Conservation (phyloP, 495 filamentous ascomycete species). For the Aspergillus indologenus region DNA sequence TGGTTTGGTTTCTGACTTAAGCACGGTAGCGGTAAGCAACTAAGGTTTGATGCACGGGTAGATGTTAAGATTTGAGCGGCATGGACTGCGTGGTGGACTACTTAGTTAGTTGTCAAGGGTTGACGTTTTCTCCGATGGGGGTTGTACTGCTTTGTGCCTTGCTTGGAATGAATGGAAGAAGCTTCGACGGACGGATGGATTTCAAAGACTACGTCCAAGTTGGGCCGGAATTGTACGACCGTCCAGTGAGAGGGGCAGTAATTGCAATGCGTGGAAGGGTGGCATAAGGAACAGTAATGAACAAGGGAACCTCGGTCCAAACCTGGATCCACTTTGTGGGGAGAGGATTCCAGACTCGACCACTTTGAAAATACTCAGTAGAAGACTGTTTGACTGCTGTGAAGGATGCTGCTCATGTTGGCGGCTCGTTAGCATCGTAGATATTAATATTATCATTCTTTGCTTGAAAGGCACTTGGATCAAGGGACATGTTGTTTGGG, state of each 20-base stretch:
- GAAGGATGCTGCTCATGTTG: not conserved
- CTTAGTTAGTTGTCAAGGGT: no score
- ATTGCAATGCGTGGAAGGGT: not conserved
- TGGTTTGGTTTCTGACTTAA: no score
- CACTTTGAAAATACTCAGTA: not conserved
- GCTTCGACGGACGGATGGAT: not conserved
- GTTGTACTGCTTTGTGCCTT: not conserved
- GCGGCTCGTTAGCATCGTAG: no score
- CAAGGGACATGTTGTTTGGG: no score
- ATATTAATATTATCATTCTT: no score
- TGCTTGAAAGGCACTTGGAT: no score
- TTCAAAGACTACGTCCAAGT: no score
- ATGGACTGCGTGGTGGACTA: not conserved
- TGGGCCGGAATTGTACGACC: not conserved
- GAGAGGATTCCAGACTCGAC: not conserved
- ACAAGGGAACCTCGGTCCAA: not conserved
- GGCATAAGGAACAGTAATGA: not conserved
- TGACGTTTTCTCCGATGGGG: not conserved
- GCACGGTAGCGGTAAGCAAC: no score
- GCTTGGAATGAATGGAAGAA: not conserved
- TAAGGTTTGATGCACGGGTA: no score
- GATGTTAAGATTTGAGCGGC: not conserved
- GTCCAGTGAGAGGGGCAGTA: not conserved
- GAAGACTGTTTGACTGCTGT: not conserved
- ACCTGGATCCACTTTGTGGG: not conserved